phyloP scores from a whole-genome alignment of 148 eudicot species.

The Selenicereus undatus region DNA sequence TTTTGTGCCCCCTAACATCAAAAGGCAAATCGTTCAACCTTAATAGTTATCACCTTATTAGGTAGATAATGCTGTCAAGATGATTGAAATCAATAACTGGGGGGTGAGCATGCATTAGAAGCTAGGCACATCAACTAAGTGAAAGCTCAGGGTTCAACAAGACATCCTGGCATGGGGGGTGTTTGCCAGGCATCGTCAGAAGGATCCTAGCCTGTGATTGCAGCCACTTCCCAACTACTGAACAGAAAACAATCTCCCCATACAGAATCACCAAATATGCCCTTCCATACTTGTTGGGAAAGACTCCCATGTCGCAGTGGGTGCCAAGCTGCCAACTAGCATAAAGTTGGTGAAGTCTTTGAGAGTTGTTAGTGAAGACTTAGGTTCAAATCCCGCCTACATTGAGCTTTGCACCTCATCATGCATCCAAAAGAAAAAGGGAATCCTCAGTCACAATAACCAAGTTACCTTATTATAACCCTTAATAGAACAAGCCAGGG shows the following conservation, averaged over 20 bases:
- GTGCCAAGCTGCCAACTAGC: too few relatives aligned
- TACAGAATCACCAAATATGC: neutral
- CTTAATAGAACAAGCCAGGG: neutral
- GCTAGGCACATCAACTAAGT: neutral
- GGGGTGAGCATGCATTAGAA: neutral
- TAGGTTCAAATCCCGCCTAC: too few relatives aligned
- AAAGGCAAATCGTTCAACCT: constrained; percentile 8
- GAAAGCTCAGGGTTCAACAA: neutral
- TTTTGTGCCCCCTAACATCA: constrained; percentile 83
- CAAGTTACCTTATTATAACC: neutral
- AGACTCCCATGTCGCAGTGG: neutral
- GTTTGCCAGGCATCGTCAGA: neutral
- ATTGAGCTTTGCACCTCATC: too few relatives aligned
- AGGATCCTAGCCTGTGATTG: neutral
- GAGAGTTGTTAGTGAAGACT: too few relatives aligned
- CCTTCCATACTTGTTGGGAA: neutral
- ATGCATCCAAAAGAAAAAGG: too few relatives aligned
- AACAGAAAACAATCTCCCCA: neutral
- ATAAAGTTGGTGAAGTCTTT: too few relatives aligned
- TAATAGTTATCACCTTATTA: neutral
- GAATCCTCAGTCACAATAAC: too few relatives aligned
- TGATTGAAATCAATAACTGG: neutral
- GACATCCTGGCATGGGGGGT: too few relatives aligned
- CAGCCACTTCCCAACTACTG: neutral
- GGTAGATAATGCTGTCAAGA: neutral